Base-by-base conservation (phyloP, 176 grass and related monocot species). In the Phyllostachys edulis region DNA sequence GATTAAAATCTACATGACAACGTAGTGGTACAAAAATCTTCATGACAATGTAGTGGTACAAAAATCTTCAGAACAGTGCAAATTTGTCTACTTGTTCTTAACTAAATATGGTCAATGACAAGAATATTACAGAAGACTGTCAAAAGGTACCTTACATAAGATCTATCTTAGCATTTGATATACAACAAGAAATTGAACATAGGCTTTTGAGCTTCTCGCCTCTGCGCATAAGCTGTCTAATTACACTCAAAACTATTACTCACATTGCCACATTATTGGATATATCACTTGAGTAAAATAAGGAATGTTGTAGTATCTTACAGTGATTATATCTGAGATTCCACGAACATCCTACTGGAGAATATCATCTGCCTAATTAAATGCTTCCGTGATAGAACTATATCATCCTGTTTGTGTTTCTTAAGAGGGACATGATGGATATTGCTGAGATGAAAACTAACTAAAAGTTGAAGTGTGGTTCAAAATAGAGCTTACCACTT, bases 401-500 rank as follows among this genome's bases (percentile, higher is more conserved):
- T 27, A 56, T 44, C 38, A 41, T 44, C 29, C 69, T 23, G 2
- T 12, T 7, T 5, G 12, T 61, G 40, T 2, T 52, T 76, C 18
- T 42, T 56, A 78, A 79, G 5, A 84, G 47, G 55, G n/a, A 11
- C 38, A 5, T 34, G 14, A 21, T 55, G 4, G 17, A 32, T 16
- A 71, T 42, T 73, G 66, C 9, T 59, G 4, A 23, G 59, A 78
- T 17, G 1, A 45, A 64, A 86, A 5, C 54, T 32, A 8, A 77
- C 40, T 65, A 67, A n/a, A 71, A 54, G 13, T 15, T 65, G 10
- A 8, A 59, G 9, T 62, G 40, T 21, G 52, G 78, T 15, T 63
- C 24, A 80, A 65, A 82, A 71, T 72, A 23, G 23, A 62, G 80
- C 89, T 93, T 36, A 42, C 41, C 41, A 44, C 41, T n/a, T 2